Conservation (phyloP, 78 protist species). For the Polysphondylium violaceum region DNA sequence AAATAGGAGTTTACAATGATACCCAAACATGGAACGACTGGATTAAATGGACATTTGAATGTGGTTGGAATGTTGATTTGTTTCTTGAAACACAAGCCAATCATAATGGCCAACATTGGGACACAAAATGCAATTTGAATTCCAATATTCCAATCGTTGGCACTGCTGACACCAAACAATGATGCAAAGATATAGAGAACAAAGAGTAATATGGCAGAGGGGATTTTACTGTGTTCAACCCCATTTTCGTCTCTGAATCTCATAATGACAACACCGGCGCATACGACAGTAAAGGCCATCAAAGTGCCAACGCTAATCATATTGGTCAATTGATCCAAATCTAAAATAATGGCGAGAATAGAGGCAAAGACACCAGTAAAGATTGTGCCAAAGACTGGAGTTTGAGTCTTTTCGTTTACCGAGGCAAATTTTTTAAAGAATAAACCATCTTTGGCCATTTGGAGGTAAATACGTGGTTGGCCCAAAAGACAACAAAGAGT, state of each 20-base stretch:
- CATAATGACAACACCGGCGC: conserved; percentile 77
- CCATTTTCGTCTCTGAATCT: conserved; percentile 34
- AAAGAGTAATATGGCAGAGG: background rate
- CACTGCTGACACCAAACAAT: conserved; percentile 4
- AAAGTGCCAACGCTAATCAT: conserved; percentile 84
- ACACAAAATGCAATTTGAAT: background rate
- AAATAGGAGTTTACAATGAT: conserved; percentile 65
- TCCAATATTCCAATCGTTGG: conserved; percentile 4
- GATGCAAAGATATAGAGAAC: background rate
- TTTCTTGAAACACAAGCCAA: background rate
- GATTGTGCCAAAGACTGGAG: conserved; percentile 72
- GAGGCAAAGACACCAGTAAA: conserved; percentile 77
- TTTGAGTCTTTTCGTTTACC: conserved; percentile 48
- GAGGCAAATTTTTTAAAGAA: conserved; percentile 46
- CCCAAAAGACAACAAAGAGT: conserved; percentile 81
- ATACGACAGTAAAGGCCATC: conserved; percentile 82
- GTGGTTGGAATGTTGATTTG: conserved; percentile 33
- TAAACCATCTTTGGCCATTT: conserved; percentile 87
- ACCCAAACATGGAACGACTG: conserved; percentile 75
- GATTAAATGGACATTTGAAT: conserved; percentile 60
- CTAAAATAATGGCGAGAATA: conserved; percentile 47
- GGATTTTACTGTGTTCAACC: background rate
- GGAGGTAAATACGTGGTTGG: conserved; percentile 83
- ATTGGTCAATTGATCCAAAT: conserved; percentile 37
- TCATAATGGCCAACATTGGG: background rate